Evolutionary conservation across 2,329 filamentous ascomycete genomes (phyloP).

Genomic region (Leptographium radiaticola): DNA sequence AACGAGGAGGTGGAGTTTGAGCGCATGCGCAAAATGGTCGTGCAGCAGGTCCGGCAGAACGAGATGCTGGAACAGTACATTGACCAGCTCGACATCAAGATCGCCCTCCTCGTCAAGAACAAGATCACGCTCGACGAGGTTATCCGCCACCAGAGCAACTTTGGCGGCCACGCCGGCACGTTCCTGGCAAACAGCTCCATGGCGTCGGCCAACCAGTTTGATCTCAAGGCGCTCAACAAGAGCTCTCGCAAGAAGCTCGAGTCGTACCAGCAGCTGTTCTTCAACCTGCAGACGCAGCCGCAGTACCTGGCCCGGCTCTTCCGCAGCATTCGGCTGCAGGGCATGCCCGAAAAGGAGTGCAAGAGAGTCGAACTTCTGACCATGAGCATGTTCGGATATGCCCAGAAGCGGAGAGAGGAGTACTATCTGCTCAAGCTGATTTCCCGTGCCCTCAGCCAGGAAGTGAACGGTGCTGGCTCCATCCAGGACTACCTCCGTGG

Average conservation of each 20-base stretch:
- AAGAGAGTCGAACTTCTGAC: conserved; percentile 87
- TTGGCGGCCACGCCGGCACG: conserved; percentile 67
- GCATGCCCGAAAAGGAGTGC: conserved; percentile 78
- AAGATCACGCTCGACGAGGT: conserved; percentile 98
- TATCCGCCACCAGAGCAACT: conserved; percentile 91
- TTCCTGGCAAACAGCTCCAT: conserved; percentile 83
- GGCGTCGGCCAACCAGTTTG: conserved; percentile 80
- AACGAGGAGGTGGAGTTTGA: conserved; percentile 98
- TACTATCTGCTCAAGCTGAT: conserved; percentile 92
- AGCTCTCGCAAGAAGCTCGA: conserved; percentile 90
- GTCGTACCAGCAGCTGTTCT: conserved; percentile 95
- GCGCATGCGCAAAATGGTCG: conserved; percentile 83
- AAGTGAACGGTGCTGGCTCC: conserved; percentile 59
- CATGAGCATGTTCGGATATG: conserved; percentile 95
- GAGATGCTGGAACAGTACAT: conserved; percentile 97
- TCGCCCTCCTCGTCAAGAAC: conserved; percentile 95
- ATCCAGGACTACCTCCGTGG: conserved; percentile 79
- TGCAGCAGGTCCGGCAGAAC: conserved; percentile 93
- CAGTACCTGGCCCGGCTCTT: conserved; percentile 88
- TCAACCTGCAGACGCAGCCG: conserved; percentile 90
- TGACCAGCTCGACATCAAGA: conserved; percentile 97
- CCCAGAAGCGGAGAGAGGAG: conserved; percentile 91
- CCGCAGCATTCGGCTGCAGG: conserved; percentile 68
- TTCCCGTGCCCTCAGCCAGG: conserved; percentile 68
- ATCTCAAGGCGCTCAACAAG: conserved; percentile 95